Conservation (phyloP, 2,329 filamentous ascomycete genomes). For the Fusarium robinianum region DNA sequence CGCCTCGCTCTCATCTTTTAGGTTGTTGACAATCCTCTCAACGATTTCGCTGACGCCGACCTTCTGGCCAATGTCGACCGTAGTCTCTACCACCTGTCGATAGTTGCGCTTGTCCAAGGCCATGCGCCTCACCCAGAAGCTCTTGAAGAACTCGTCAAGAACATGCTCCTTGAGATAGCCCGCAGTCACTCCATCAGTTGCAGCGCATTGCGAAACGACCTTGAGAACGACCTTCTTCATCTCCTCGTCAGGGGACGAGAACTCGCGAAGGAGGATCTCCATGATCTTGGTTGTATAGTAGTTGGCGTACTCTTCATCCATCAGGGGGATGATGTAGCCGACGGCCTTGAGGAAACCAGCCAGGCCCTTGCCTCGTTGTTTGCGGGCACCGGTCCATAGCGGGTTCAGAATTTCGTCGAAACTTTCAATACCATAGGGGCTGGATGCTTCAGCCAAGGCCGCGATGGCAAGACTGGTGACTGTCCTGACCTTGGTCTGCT, state of each 20-base stretch:
- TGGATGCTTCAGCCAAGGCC: constrained; percentile 91
- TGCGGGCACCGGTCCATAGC: constrained; percentile 93
- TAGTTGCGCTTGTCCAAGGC: constrained; percentile 98
- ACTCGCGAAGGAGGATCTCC: constrained; percentile 95
- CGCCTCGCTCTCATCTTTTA: constrained; percentile 97
- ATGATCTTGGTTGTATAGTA: constrained; percentile 99
- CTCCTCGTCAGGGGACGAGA: constrained; percentile 95
- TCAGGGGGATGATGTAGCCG: constrained; percentile 95
- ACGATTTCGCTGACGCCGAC: constrained; percentile 97
- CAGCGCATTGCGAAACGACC: constrained; percentile 93
- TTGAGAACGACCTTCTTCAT: constrained; percentile 99
- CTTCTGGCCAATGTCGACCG: constrained; percentile 94
- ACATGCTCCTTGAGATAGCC: constrained; percentile 95
- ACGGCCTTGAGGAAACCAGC: constrained; percentile 97
- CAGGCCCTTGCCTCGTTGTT: constrained; percentile 94
- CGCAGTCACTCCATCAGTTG: constrained; percentile 92
- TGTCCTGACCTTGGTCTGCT: constrained; percentile 96
- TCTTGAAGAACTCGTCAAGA: constrained; percentile 95
- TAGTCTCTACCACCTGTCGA: constrained; percentile 96
- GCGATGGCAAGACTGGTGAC: constrained; percentile 95
- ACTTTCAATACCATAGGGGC: constrained; percentile 98
- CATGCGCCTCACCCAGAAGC: constrained; percentile 97
- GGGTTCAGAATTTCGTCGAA: constrained; percentile 98
- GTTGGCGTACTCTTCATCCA: constrained; percentile 99
- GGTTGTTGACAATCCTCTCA: constrained; percentile 88